Base-by-base conservation (phyloP, 306 rosid genomes). In the Vigna angularis region DNA sequence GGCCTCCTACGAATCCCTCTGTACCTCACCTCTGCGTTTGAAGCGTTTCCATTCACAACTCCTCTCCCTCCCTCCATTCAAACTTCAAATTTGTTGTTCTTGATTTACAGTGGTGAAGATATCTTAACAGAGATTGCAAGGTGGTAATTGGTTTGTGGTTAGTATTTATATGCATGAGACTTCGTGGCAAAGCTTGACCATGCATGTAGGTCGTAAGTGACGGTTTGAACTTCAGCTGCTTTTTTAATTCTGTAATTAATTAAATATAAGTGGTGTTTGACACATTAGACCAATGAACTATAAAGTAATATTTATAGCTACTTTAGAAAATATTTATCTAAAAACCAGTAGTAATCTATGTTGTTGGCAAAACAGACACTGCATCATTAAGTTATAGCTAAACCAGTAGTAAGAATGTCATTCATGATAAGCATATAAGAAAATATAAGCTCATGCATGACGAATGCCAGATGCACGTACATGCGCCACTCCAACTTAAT, bases 1-100 rank as follows among this genome's bases (percentile, higher is more conserved):
- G 97, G 98, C 70, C 98, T 84, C 66, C 89, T 77, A 5, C 98
- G 82, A 40, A 94, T 92, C 28, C 98, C 98, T 76, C 97, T 74
- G 65, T 90, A 94, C 20, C 86, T 74, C 36, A 32, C 61, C 58
- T 86, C 93, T 20, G 61, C 14, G 61, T n/a, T 51, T n/a, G 57
- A 51, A 6, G 5, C 45, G 34, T 77, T 72, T 73, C 42, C 67
- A 52, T 52, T 78, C 59, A 17, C 59, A 55, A 55, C 61, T 36
- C 63, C 28, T 62, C 72, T 53, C 36, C 64, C 69, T 72, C 83
- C 88, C 36, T 91, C 97, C 98, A 59, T 59, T 28, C 40, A 6
- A 59, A 26, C 66, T 59, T 36, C 4, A 45, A 28, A 26, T 28
- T 61, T 28, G 0, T 28, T 15, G 12, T 15, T 61, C 66, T 30